These are phyloP conservation scores for Fragaria nilgerrensis DNA, from an alignment of 306 rosid species.

Conservation along the genomic window DNA sequence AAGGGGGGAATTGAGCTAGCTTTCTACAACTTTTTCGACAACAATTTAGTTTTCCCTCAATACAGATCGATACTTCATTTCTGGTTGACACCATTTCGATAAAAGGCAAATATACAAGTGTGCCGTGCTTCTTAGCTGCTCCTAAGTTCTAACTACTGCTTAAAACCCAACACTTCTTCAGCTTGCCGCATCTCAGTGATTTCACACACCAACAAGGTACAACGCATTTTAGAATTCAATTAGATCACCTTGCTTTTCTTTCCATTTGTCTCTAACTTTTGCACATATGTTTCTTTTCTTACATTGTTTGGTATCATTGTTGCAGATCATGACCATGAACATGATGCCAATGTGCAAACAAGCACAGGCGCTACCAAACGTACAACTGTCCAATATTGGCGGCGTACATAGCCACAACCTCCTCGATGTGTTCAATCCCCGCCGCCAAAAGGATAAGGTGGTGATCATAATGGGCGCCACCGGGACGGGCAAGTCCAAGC, in stretches of 20 bases:
- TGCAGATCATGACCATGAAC: background rate
- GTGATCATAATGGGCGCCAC: conserved; percentile 85
- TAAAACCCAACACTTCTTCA: background rate
- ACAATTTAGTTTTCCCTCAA: background rate
- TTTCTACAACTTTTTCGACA: conserved; percentile 6
- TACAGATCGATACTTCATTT: background rate
- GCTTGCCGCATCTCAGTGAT: conserved; percentile 8
- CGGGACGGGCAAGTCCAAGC: conserved; percentile 79
- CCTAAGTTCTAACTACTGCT: background rate
- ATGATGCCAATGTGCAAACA: conserved; percentile 39
- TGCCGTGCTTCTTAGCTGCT: background rate
- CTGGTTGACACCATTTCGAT: background rate
- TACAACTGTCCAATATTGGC: conserved; percentile 24
- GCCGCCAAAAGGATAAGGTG: conserved; percentile 61
- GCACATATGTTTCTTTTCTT: background rate
- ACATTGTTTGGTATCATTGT: background rate
- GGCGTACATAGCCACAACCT: conserved; percentile 27
- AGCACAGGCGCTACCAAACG: conserved; percentile 32
- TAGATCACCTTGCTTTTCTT: background rate
- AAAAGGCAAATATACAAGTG: conserved; percentile 7
- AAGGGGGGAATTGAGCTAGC: background rate
- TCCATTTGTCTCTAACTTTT: background rate
- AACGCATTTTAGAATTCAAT: no score
- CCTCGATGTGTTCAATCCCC: conserved; percentile 24
- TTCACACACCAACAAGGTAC: conserved; percentile 7